Evolutionary conservation across 2,329 filamentous ascomycete genomes (phyloP).

Genomic region (Colletotrichum cereale): DNA sequence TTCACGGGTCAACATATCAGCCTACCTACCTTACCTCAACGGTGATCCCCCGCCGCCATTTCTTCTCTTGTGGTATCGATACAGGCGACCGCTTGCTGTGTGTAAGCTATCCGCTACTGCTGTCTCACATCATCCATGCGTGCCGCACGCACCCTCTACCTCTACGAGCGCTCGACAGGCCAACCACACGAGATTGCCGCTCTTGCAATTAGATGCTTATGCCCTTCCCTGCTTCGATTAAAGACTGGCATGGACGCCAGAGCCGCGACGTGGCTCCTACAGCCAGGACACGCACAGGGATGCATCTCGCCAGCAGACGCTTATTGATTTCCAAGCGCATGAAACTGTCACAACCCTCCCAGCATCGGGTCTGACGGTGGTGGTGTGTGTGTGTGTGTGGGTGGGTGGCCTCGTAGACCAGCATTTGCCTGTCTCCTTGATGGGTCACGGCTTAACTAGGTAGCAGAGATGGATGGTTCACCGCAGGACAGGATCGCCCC

Average conservation of each 20-base stretch:
- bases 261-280: slow-evolving; percentile 29
- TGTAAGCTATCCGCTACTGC: slow-evolving; percentile 9
- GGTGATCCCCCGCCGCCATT: background rate
- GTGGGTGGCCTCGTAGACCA: background rate
- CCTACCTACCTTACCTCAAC: background rate
- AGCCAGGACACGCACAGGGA: slow-evolving; percentile 1
- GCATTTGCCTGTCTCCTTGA: slow-evolving; percentile 31
- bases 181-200: slow-evolving; percentile 25
- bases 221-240: background rate
- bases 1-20: slow-evolving; percentile 19
- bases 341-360: slow-evolving; percentile 25
- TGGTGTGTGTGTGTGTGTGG: background rate
- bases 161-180: slow-evolving; percentile 8
- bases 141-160: slow-evolving; percentile 26
- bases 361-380: background rate
- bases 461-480: slow-evolving; percentile 32
- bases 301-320: slow-evolving; percentile 7
- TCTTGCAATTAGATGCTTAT: slow-evolving; percentile 23
- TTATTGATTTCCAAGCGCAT: slow-evolving; percentile 35
- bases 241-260: slow-evolving; percentile 12
- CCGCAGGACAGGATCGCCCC: slow-evolving; percentile 29
- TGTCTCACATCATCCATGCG: slow-evolving; percentile 38
- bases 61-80: background rate
- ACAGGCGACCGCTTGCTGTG: background rate
- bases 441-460: background rate